Base-by-base conservation (phyloP, 768 basidiomycete species). In the Leucogyrophana mollusca region DNA sequence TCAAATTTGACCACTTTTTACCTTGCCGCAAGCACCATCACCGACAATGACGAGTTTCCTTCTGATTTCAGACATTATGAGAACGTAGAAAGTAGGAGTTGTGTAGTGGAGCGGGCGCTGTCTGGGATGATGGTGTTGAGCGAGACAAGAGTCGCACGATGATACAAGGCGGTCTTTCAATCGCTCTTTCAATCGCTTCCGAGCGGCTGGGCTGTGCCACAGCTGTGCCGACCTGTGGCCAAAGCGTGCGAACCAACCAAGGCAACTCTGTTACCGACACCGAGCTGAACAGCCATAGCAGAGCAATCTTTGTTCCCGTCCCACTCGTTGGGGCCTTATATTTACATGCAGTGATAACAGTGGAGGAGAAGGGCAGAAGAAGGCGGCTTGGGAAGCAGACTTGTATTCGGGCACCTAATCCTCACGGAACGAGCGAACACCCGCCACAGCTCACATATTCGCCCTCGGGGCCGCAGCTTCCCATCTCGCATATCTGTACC, bases 31-130 rank as follows among this genome's bases (percentile, higher is more conserved):
- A 71, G 91, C 92, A 81, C 94, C 94, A 76, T 95, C 94, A 69
- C 94, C 94, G 57, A 98, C 94, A 69, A 97, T 96, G 69, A 98
- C 94, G 59, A 98, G 86, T 74, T 98, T 98, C 72, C 94, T 88
- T 73, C 94, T 83, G 72, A 97, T 95, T 78, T 96, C 94, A 66
- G 93, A 86, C 94, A 97, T 97, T 69, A 61, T 58, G 37, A 52
- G 65, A 60, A 54, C 58, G 66, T 68, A 64, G 61, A 60, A 51
- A 59, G 64, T 65, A 52, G 57, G 49, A 52, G 55, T 52, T 58
- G 50, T 54, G 59, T 55, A 48, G 58, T 51, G 46, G 56, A 56
- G 25, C 63, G 57, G 65, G 66, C 66, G 61, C 56, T 67, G 60
- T 67, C 64, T 55, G 50, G 50, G 64, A 50, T 59, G 57, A 64